Evolutionary conservation across 129 eudicot species (phyloP).

Genomic region (Artemisia argyi): DNA sequence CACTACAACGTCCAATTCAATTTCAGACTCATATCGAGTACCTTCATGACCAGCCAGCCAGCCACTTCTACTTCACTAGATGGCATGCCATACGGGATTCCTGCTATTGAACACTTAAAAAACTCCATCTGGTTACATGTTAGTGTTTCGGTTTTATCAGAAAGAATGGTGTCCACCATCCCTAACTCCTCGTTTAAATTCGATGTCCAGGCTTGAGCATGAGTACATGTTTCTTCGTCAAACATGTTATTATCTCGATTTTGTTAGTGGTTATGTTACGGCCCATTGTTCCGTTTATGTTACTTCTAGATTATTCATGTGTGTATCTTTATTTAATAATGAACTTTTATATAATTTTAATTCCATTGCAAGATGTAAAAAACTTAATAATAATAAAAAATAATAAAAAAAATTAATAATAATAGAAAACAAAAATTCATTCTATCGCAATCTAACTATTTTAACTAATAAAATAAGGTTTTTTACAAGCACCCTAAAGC

Average conservation of each 20-base stretch:
- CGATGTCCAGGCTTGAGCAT: conserved; percentile 50
- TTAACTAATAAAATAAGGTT: too few relatives aligned
- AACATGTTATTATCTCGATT: conserved; percentile 47
- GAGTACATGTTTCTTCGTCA: conserved; percentile 44
- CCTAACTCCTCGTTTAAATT: conserved; percentile 56
- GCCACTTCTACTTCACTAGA: conserved; percentile 52
- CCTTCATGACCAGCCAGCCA: conserved; percentile 32
- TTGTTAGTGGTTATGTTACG: too few relatives aligned
- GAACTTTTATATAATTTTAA: too few relatives aligned
- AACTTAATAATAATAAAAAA: too few relatives aligned
- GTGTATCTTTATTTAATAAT: too few relatives aligned
- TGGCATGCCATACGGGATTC: conserved; percentile 35
- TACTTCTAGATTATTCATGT: too few relatives aligned
- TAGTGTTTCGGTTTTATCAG: conserved; percentile 46
- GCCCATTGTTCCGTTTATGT: too few relatives aligned
- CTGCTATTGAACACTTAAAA: conserved; percentile 46
- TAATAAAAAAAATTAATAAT: too few relatives aligned
- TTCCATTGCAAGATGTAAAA: too few relatives aligned
- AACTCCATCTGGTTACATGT: conserved; percentile 52
- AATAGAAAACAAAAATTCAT: too few relatives aligned
- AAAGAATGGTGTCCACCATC: conserved; percentile 49
- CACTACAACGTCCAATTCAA: conserved; percentile 40
- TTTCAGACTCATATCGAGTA: conserved; percentile 27
- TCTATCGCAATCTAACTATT: too few relatives aligned
- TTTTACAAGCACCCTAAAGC: too few relatives aligned